phyloP scores from a whole-genome alignment of 176 grass and related monocot species.

The Luzula sylvatica region DNA sequence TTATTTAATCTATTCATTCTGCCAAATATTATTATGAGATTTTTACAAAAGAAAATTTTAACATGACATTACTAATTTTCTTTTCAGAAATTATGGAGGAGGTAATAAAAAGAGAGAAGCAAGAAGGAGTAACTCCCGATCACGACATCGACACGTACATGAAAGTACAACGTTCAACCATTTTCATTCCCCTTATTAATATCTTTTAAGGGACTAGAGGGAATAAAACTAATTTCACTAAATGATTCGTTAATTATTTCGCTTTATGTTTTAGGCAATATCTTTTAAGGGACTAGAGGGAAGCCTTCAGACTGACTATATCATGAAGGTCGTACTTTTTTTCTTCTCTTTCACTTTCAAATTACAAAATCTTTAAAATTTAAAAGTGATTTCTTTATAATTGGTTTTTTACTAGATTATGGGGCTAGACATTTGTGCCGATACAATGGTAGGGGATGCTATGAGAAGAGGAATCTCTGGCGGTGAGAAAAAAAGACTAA shows the following conservation, averaged over 20 bases:
- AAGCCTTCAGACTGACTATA: constrained; percentile 80
- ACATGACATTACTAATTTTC: constrained; percentile 23
- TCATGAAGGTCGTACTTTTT: constrained; percentile 93
- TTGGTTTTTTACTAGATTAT: constrained; percentile 45
- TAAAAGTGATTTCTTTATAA: not conserved
- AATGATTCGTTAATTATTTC: too few species aligned
- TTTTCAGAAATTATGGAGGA: constrained; percentile 55
- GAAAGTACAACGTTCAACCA: constrained; percentile 63
- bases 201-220: not conserved
- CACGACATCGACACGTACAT: constrained; percentile 66
- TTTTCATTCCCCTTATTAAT: not conserved
- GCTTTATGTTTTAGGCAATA: constrained; percentile 39
- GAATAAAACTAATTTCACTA: not conserved
- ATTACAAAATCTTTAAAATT: not conserved
- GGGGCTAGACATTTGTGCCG: constrained; percentile 74
- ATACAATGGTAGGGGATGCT: constrained; percentile 58
- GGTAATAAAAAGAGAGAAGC: constrained; percentile 66
- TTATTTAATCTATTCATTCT: constrained; percentile 18
- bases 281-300: constrained; percentile 61
- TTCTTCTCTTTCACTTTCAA: not conserved
- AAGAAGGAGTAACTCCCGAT: constrained; percentile 50
- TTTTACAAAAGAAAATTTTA: not conserved
- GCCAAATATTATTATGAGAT: not conserved
- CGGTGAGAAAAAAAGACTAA: constrained; percentile 83
- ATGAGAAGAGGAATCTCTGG: constrained; percentile 94